Base-by-base conservation (phyloP, 1,139 yeast species). In the Taphrina deformans region DNA sequence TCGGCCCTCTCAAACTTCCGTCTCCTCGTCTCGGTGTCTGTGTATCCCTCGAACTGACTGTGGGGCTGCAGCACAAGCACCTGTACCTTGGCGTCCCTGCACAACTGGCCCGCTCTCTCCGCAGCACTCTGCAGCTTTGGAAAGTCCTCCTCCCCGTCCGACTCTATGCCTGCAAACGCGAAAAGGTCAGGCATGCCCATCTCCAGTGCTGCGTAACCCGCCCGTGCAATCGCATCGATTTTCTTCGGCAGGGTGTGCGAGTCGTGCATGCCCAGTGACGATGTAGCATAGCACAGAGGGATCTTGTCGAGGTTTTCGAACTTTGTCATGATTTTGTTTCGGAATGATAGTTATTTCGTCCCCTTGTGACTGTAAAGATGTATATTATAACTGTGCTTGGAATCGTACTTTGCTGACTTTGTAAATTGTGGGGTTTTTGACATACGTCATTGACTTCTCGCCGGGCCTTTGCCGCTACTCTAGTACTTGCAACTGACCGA, bases 1-100 rank as follows among this genome's bases (percentile, higher is more conserved):
- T 65, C 52, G n/a, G 65, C 35, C 48, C 63, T 46, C 21, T 60
- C 63, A 33, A 66, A 58, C 18, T 52, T 62, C 16, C 24, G 35
- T 6, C 52, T 50, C n/a, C 62, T 60, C 24, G 38, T 45, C 24
- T 21, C 21, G 7, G 62, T 44, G 40, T 66, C 67, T 21, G 62
- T 26, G 40, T 45, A 53, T 10, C 68, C 68, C n/a, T 66, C 68
- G 53, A 64, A 66, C 46, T 62, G 53, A 23, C 38, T 35, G 60
- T 65, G 66, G 5, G 68, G 68, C 56, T 62, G 66, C 14, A 66
- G 61, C 12, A 38, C 62, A 14, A 65, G 27, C 16, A 65, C 55
- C 26, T 46, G 24, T n/a, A 66, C 21, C 14, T 51, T 48, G 27
- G 46, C 50, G 14, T 53, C 63, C 21, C 52, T 62, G 35, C 68